Evolutionary conservation across 495 filamentous ascomycete species (phyloP).

Genomic region (Penicillium ucsense): DNA sequence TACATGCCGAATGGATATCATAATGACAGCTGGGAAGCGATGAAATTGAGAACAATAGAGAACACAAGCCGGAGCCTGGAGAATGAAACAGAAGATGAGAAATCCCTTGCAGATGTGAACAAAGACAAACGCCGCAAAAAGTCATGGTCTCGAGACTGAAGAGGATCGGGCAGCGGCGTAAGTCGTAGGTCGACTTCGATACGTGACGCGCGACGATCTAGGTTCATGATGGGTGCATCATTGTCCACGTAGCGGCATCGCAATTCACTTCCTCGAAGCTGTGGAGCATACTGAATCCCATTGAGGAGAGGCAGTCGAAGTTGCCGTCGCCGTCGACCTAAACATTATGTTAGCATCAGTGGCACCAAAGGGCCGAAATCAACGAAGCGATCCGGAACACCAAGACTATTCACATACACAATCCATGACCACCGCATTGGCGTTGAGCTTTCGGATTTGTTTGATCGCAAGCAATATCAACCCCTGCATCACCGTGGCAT

Average conservation of each 20-base stretch:
- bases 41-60: background rate
- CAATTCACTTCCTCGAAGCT: constrained; percentile 74
- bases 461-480: constrained; percentile 71
- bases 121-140: background rate
- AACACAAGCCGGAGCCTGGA: background rate
- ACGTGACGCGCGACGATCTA: background rate
- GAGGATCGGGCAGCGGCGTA: no score
- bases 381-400: background rate
- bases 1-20: constrained; percentile 25
- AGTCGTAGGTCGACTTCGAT: background rate
- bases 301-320: constrained; percentile 58
- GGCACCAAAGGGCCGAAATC: background rate
- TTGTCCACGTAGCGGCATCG: constrained; percentile 58
- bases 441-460: constrained; percentile 69
- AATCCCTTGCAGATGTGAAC: constrained; percentile 1
- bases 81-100: background rate
- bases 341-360: constrained; percentile 10
- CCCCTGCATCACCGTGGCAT: constrained; percentile 66
- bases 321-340: constrained; percentile 64
- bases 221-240: constrained; percentile 34
- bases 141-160: no score
- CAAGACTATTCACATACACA: constrained; percentile 46
- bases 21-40: constrained; percentile 3
- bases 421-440: constrained; percentile 60
- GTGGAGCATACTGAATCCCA: constrained; percentile 70